phyloP scores from a whole-genome alignment of 73 alveolate genomes.

The Paramecium pentaurelia region DNA sequence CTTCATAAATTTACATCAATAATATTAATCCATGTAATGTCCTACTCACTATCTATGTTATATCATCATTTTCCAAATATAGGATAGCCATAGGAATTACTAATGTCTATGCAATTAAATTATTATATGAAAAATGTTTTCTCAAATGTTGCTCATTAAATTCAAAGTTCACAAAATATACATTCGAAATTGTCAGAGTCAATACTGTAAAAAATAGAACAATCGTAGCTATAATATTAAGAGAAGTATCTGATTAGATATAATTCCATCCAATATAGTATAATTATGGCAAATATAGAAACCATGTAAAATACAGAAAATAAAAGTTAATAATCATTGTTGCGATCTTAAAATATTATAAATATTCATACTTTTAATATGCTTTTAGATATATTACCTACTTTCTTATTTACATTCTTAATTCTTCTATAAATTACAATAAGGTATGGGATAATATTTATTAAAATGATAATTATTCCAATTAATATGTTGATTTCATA shows the following conservation, averaged over 20 bases:
- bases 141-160: background rate
- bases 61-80: background rate
- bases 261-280: background rate
- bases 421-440: background rate
- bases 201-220: background rate
- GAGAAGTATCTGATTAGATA: background rate
- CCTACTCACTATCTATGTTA: background rate
- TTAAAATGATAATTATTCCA: background rate
- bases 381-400: constrained; percentile 5
- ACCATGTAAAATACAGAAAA: constrained; percentile 15
- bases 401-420: background rate
- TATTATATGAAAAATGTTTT: background rate
- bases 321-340: background rate
- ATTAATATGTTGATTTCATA: background rate
- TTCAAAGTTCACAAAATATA: background rate
- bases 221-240: background rate
- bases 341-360: background rate
- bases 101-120: background rate
- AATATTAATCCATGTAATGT: background rate
- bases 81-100: background rate
- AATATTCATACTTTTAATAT: background rate
- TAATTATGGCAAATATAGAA: constrained; percentile 4
- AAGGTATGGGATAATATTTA: background rate
- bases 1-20: background rate
- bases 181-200: background rate